Conservation (phyloP, 164 flowering plant genomes). For the Euptelea pleiosperma region DNA sequence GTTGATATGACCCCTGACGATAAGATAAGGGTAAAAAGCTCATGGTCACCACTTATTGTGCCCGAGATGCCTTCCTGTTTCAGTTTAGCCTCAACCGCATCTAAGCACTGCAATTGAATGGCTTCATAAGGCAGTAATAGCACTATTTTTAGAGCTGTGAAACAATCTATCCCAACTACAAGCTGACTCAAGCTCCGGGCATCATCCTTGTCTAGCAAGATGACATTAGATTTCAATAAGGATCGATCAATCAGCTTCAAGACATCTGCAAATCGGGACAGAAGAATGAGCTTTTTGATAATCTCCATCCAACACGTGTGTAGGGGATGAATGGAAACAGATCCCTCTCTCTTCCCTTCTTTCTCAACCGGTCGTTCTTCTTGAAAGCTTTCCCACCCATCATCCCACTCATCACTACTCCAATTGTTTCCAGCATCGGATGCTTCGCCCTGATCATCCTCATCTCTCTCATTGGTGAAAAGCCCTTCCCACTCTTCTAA, state of each 20-base stretch:
- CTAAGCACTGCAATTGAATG: conserved; percentile 52
- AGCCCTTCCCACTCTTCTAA: conserved; percentile 85
- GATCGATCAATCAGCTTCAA: conserved; percentile 55
- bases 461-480: conserved; percentile 31
- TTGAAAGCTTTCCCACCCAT: conserved; percentile 94
- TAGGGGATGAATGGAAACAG: conserved; percentile 56
- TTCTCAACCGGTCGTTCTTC: conserved; percentile 47
- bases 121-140: conserved; percentile 67
- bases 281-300: conserved; percentile 38
- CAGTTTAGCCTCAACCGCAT: conserved; percentile 59
- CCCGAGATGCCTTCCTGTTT: conserved; percentile 48
- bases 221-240: conserved; percentile 29
- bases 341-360: conserved; percentile 26
- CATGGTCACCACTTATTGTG: conserved; percentile 33
- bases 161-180: conserved; percentile 43
- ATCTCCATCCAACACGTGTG: conserved; percentile 78
- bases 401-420: conserved; percentile 84
- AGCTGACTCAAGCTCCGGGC: conserved; percentile 41
- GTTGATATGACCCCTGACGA: conserved; percentile 56
- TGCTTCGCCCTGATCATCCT: conserved; percentile 30
- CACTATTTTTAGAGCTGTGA: conserved; percentile 56
- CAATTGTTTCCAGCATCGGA: conserved; percentile 52
- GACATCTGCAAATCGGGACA: conserved; percentile 38
- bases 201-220: conserved; percentile 52
- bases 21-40: conserved; percentile 54